phyloP scores from a whole-genome alignment of 768 basidiomycete genomes.

The Mycena haematopus region DNA sequence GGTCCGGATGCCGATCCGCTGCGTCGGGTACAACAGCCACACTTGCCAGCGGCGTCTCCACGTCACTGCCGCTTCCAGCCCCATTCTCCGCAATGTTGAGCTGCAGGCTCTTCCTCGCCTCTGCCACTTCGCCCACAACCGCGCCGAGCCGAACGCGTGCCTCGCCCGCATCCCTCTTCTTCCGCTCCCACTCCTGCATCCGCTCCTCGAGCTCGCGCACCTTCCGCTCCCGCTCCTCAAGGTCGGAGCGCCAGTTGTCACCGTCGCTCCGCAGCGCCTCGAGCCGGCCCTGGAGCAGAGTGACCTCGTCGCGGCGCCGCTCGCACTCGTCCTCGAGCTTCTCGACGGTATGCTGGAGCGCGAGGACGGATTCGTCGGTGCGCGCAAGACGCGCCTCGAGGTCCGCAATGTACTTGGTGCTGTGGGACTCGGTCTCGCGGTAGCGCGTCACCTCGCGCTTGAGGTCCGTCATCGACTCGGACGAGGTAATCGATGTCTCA shows the following conservation, averaged over 20 bases:
- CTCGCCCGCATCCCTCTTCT: constrained; percentile 69
- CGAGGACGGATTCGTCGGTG: constrained; percentile 78
- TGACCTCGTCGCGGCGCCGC: constrained; percentile 73
- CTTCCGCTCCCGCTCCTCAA: constrained; percentile 82
- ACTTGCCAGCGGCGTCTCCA: constrained; percentile 25
- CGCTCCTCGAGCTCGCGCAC: constrained; percentile 79
- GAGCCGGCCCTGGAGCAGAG: constrained; percentile 72
- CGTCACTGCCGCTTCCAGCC: constrained; percentile 15
- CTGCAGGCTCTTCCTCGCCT: constrained; percentile 73
- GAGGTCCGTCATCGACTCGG: constrained; percentile 81
- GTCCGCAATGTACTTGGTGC: constrained; percentile 82
- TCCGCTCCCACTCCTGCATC: constrained; percentile 80
- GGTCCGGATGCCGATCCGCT: constrained; percentile 22
- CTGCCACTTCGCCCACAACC: constrained; percentile 73
- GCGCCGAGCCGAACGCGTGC: constrained; percentile 69
- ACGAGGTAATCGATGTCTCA: constrained; percentile 78
- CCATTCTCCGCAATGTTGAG: constrained; percentile 42
- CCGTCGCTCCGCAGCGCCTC: constrained; percentile 74
- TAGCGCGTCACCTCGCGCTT: constrained; percentile 81
- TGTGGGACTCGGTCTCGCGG: constrained; percentile 76
- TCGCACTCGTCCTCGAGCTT: constrained; percentile 79
- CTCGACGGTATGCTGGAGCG: constrained; percentile 74
- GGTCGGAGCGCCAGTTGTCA: constrained; percentile 81
- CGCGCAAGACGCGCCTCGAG: constrained; percentile 82
- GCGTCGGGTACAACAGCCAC: constrained; percentile 22